These are phyloP conservation scores for Maudiozyma turicensis DNA, from an alignment of 805 yeast genomes.

Conservation along the genomic window DNA sequence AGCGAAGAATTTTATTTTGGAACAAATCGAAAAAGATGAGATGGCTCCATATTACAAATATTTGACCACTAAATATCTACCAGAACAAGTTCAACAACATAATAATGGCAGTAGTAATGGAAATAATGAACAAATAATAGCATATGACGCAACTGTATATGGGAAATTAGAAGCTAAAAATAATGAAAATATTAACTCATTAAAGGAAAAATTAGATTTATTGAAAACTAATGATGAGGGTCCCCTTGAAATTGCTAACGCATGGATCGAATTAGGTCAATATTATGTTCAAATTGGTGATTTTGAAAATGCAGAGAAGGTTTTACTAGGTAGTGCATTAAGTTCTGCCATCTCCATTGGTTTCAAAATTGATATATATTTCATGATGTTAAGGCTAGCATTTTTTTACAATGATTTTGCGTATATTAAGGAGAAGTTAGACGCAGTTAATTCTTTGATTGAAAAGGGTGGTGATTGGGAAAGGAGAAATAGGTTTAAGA, in stretches of 20 bases:
- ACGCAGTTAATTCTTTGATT: constrained; percentile 60
- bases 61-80: constrained; percentile 30
- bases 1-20: constrained; percentile 31
- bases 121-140: constrained; percentile 16
- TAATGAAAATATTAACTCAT: constrained; percentile 39
- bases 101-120: neutral
- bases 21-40: constrained; percentile 46
- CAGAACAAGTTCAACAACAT: neutral
- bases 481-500: constrained; percentile 87
- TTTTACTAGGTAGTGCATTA: constrained; percentile 48
- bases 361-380: constrained; percentile 73
- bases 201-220: constrained; percentile 37
- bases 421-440: constrained; percentile 61
- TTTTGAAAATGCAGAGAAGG: constrained; percentile 53
- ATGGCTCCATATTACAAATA: constrained; percentile 80
- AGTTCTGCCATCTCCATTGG: constrained; percentile 82
- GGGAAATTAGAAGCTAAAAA: constrained; percentile 43
- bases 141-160: constrained; percentile 56
- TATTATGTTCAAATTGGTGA: constrained; percentile 83
- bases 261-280: constrained; percentile 76
- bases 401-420: constrained; percentile 74
- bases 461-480: constrained; percentile 99
- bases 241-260: constrained; percentile 68
- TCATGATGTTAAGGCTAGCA: constrained; percentile 81
- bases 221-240: constrained; percentile 65